Evolutionary conservation across 352 stramenopile genomes (phyloP), one percentile per base, ranked within the genome.

Genomic region (Pythium utonaiense): DNA sequence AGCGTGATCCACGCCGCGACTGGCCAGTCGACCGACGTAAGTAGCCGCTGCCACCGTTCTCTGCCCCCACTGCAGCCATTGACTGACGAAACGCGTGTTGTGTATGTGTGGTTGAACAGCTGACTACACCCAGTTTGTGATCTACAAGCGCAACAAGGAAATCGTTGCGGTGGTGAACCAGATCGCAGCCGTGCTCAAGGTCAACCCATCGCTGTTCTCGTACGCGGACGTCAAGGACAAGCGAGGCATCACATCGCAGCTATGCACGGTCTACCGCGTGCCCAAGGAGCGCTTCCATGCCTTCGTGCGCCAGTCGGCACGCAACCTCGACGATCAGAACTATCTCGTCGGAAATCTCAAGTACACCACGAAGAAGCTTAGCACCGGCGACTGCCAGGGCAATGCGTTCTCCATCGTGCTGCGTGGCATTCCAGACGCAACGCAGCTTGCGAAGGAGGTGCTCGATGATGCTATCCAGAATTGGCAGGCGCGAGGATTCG

Each of bases 171-270:
- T 93, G 47, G 78, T 95, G 62, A 80, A 82, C 55, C 84, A 94
- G 49, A 70, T 96, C 16, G 80, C 76, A 21, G 80, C 82, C 25
- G 71, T 85, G 55, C 60, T 96, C 40, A 84, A 89, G 49, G 69
- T 93, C 17, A 78, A 75, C 21, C 65, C 73, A 24, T 75, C 80
- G 36, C 60, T 83, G 1, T 95, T 98, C 51, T 88, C 82, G 27
- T 98, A 94, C 73, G 95, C 95, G 21, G 96, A 97, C 27, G 97
- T 92, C 65, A 99, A 99, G 70, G 96, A 99, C 71, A 98, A 98
- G 73, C 83, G 96, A 56, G 96, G 89, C 33, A 88, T 98, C 53
- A 99, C 96, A 1, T 93, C 89, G 47, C 96, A 99, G 75, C 97
- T 97, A 63, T 97, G 89, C 69, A 98, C 96, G 3, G 77, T 86